Percentiles rank a stretch among this genome's conserved stretches.
phyloP scores from a whole-genome alignment of 106 monocot genomes.

The Dendrobium chrysotoxum region DNA sequence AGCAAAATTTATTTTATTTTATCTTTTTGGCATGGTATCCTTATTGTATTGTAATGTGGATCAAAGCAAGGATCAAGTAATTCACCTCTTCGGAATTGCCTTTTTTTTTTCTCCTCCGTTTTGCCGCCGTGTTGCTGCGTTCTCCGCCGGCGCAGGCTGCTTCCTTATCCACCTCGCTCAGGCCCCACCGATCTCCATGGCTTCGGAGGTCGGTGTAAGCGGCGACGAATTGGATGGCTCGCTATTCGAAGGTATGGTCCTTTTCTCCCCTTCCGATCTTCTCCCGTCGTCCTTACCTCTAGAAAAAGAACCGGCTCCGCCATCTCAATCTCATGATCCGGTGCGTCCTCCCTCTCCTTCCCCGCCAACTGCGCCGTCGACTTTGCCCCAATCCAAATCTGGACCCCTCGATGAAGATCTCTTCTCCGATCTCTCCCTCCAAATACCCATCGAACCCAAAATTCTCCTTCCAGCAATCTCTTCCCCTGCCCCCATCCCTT shows the following conservation, averaged over 20 bases:
- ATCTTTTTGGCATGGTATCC: too few relatives aligned
- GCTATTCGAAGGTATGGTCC: constrained; percentile 94
- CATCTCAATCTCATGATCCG: background rate
- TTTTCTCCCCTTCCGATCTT: constrained; percentile 52
- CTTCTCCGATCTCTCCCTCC: constrained; percentile 88
- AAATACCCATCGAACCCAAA: constrained; percentile 9
- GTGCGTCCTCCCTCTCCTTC: constrained; percentile 1
- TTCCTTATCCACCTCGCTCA: too few relatives aligned
- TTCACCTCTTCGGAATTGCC: too few relatives aligned
- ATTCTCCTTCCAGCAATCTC: background rate
- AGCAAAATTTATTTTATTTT: too few relatives aligned
- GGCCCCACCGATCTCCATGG: background rate
- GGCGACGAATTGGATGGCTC: constrained; percentile 22
- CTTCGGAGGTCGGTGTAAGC: constrained; percentile 9
- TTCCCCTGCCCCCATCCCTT: background rate
- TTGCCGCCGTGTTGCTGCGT: too few relatives aligned
- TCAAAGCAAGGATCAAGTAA: too few relatives aligned
- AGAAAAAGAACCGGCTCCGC: background rate
- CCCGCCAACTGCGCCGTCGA: background rate
- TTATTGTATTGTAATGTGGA: too few relatives aligned
- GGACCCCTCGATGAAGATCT: constrained; percentile 75
- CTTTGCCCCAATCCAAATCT: constrained; percentile 8
- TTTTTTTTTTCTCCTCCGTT: too few relatives aligned
- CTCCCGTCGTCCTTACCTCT: constrained; percentile 10
- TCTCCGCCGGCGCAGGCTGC: too few relatives aligned